These are phyloP conservation scores for Oxytropis ochrocephala DNA, from an alignment of 306 rosid genomes.

Conservation along the genomic window DNA sequence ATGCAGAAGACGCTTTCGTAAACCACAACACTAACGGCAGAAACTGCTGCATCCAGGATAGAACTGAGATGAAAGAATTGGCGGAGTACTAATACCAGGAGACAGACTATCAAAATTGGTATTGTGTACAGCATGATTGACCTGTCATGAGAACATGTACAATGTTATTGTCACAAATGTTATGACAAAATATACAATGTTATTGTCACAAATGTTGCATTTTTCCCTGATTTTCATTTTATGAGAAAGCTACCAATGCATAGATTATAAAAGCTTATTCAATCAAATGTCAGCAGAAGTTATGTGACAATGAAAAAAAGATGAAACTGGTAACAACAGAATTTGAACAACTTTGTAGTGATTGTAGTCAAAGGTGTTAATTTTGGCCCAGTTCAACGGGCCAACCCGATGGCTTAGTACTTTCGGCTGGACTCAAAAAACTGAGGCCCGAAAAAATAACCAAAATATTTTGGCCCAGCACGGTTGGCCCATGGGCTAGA, in stretches of 20 bases:
- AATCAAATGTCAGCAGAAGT: neutral
- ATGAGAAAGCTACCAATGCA: neutral
- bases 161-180: neutral
- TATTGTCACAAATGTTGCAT: neutral
- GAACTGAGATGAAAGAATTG: constrained; percentile 30
- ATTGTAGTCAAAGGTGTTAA: no score
- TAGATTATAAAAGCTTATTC: neutral
- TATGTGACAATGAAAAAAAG: neutral
- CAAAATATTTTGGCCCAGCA: no score
- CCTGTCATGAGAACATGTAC: constrained; percentile 33
- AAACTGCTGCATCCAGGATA: constrained; percentile 36
- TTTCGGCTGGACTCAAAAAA: no score
- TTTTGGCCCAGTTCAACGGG: no score
- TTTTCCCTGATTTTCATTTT: neutral
- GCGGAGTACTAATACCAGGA: constrained; percentile 39
- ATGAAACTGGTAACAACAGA: neutral
- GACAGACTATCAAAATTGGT: constrained; percentile 51
- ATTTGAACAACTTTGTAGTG: neutral
- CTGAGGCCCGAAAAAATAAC: no score
- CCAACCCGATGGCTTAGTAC: no score
- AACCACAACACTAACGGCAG: constrained; percentile 40
- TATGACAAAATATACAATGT: constrained; percentile 7
- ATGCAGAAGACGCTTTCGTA: constrained; percentile 59
- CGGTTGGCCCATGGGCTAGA: no score
- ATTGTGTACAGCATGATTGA: constrained; percentile 53